phyloP scores from a whole-genome alignment of 129 eudicot genomes.

The carrot (Daucus carota) region DH1_v3.0 NC_030388.2:27717001-27717500 shows the following conservation, averaged over 20 bases:
- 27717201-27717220: conserved; percentile 37
- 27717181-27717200: conserved; percentile 27
- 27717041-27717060: conserved; percentile 37
- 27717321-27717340: conserved; percentile 34
- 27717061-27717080: conserved; percentile 39
- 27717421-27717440: conserved; percentile 47
- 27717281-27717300: not conserved
- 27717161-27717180: conserved; percentile 9
- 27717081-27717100: conserved; percentile 45
- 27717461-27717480: conserved; percentile 36
- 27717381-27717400: conserved; percentile 45
- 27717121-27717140: not conserved
- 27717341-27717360: conserved; percentile 40
- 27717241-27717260: conserved; percentile 52
- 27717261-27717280: conserved; percentile 5
- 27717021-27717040: conserved; percentile 41
- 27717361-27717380: conserved; percentile 33
- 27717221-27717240: conserved; percentile 45
- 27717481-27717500: conserved; percentile 18
- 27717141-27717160: not conserved
- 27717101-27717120: conserved; percentile 41
- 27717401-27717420: conserved; percentile 51
- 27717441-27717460: conserved; percentile 21
- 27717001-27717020: conserved; percentile 40
- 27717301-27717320: not conserved